Base-by-base conservation (phyloP, 352 stramenopile genomes). In the Aphanomyces cochlioides region DNA sequence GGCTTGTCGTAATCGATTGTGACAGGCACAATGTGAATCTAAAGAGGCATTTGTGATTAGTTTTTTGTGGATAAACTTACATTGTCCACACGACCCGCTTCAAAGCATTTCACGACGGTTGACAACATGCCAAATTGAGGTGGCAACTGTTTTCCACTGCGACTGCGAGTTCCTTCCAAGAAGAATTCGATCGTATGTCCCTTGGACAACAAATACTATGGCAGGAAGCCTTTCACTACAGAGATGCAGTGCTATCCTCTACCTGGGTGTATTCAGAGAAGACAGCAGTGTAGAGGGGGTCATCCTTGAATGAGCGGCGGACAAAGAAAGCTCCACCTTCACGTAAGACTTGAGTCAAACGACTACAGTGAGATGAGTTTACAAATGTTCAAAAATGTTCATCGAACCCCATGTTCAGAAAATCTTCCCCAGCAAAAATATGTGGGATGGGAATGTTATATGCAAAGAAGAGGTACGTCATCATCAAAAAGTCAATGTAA, bases 1-100 rank as follows among this genome's bases (percentile, higher is more conserved):
- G 87, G 85, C 73, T 92, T 93, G 71, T 95, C 87, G 58, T 93
- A 95, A 72, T 95, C 87, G 56, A 95, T 95, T 5, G 85, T 93
- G 34, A 95, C 83, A 0, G 87, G 87, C 8, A 95, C 85, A 66
- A 95, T 80, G 67, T 87, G 82, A 17, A 92, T 75, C 85, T 93
- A 64, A 2, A n/a, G 38, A 19, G 28, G 28, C 28, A 28, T 28
- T 28, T 28, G 28, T 28, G 28, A 28, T 28, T 28, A 28, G 2
- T 28, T 2, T 28, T 2, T 28, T 28, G 28, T 28, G 28, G 28
- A 50, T 47, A 41, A 21, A 85, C 83, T 50, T 77, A 92, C 84
- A 56, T 92, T 91, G 43, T 92, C 81, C 45, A 90, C 84, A 56
- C 84, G 83, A 12, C 82, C 81, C 4, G 78, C 82, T 28, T 90